These are phyloP conservation scores for Leccinum broughii DNA, from an alignment of 768 basidiomycete genomes.

Conservation along the genomic window DNA sequence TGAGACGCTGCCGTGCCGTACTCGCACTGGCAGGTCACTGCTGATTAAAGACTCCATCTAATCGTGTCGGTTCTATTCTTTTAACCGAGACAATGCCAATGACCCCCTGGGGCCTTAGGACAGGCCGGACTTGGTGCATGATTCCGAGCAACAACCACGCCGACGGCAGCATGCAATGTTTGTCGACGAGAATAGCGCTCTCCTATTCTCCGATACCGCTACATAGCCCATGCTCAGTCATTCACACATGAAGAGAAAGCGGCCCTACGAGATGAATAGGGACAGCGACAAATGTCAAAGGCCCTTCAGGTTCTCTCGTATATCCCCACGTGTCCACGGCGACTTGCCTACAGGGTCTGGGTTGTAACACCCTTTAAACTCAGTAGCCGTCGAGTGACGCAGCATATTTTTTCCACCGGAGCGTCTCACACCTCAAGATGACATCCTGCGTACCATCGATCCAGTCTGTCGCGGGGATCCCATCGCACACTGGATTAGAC, in stretches of 20 bases:
- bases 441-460: slow-evolving; percentile 4
- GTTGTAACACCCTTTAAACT: neutral
- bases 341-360: neutral
- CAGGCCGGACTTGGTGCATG: neutral
- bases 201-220: neutral
- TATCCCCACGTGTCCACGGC: neutral
- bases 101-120: neutral
- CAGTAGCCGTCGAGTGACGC: neutral
- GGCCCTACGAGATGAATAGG: neutral
- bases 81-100: neutral
- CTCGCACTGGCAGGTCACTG: neutral
- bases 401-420: neutral
- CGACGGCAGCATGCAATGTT: neutral
- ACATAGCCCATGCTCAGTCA: neutral
- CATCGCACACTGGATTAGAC: neutral
- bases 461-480: neutral
- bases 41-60: neutral
- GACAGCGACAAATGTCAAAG: neutral
- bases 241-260: neutral
- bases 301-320: neutral
- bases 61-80: neutral
- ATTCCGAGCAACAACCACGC: neutral
- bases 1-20: neutral
- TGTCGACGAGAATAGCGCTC: neutral
- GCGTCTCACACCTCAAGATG: slow-evolving; percentile 5